These are phyloP conservation scores for Phytopythium cucurbitacearum DNA, from an alignment of 352 stramenopile genomes.

Conservation along the genomic window DNA sequence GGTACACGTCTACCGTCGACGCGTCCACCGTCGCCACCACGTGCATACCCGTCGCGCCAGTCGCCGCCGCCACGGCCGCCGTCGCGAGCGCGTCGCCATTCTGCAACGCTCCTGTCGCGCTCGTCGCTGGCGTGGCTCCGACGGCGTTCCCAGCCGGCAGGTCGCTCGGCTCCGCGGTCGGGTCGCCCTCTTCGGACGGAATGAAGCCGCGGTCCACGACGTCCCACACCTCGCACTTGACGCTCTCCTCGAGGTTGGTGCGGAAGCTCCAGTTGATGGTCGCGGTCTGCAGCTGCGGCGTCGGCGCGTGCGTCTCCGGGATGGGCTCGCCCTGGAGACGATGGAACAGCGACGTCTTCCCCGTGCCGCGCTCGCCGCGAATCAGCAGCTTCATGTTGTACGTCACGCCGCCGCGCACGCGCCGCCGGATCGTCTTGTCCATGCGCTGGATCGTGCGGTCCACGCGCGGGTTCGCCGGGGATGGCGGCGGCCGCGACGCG, in stretches of 20 bases:
- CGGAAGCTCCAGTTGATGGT: constrained; percentile 86
- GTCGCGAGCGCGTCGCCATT: constrained; percentile 14
- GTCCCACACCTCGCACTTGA: constrained; percentile 91
- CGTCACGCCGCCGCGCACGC: constrained; percentile 74
- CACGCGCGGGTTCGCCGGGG: constrained; percentile 15
- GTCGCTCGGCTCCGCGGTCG: neutral
- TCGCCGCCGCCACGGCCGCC: constrained; percentile 18
- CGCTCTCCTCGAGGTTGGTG: constrained; percentile 62
- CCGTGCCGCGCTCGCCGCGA: constrained; percentile 73
- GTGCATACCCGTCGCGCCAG: constrained; percentile 35
- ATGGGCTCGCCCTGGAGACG: constrained; percentile 80
- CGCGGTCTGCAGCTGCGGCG: constrained; percentile 80
- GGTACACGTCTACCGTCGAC: constrained; percentile 86
- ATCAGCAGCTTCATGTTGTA: constrained; percentile 93
- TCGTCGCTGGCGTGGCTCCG: neutral
- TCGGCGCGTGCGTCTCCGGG: constrained; percentile 58
- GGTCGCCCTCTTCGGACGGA: constrained; percentile 11
- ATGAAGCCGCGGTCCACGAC: constrained; percentile 83
- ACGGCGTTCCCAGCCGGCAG: too few relatives aligned
- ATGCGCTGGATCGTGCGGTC: constrained; percentile 76
- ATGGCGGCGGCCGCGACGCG: neutral
- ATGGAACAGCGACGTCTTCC: constrained; percentile 87
- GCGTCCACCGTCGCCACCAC: constrained; percentile 75
- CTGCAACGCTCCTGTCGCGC: constrained; percentile 7
- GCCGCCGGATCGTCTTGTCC: constrained; percentile 75